phyloP scores from a whole-genome alignment of 2,329 filamentous ascomycete genomes.

The Hyphodiscus sp. region DNA sequence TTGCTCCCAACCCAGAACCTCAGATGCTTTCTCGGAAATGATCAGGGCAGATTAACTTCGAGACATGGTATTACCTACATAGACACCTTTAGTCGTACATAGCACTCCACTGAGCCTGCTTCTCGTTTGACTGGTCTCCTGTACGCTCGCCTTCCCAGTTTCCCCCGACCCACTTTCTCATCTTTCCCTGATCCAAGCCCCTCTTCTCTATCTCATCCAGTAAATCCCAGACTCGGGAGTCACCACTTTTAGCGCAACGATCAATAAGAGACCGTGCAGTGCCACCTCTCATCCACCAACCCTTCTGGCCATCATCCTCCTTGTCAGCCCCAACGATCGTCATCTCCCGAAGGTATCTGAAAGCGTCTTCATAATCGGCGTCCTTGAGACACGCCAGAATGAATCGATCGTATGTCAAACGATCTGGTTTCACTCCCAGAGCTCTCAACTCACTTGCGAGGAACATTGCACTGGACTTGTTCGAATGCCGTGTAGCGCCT shows the following conservation, averaged over 20 bases:
- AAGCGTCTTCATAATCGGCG: slow-evolving; percentile 39
- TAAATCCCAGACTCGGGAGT: slow-evolving; percentile 21
- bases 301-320: slow-evolving; percentile 18
- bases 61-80: not conserved
- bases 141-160: not conserved
- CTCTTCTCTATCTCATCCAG: slow-evolving; percentile 21
- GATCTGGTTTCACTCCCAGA: slow-evolving; percentile 45
- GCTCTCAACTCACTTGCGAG: slow-evolving; percentile 55
- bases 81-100: not conserved
- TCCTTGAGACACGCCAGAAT: slow-evolving; percentile 48
- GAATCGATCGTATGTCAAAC: slow-evolving; percentile 55
- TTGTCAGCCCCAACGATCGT: slow-evolving; percentile 29
- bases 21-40: no score
- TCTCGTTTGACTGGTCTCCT: slow-evolving; percentile 24
- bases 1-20: no score
- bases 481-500: slow-evolving; percentile 30
- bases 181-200: slow-evolving; percentile 1
- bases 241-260: slow-evolving; percentile 15
- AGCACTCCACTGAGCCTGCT: not conserved
- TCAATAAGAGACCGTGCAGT: slow-evolving; percentile 17
- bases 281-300: slow-evolving; percentile 29
- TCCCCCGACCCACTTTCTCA: not conserved
- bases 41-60: no score
- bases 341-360: slow-evolving; percentile 46
- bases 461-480: slow-evolving; percentile 52